These are phyloP conservation scores for Ophiognomonia clavigignenti-juglandacearum DNA, from an alignment of 2,329 filamentous ascomycete genomes.

Conservation along the genomic window DNA sequence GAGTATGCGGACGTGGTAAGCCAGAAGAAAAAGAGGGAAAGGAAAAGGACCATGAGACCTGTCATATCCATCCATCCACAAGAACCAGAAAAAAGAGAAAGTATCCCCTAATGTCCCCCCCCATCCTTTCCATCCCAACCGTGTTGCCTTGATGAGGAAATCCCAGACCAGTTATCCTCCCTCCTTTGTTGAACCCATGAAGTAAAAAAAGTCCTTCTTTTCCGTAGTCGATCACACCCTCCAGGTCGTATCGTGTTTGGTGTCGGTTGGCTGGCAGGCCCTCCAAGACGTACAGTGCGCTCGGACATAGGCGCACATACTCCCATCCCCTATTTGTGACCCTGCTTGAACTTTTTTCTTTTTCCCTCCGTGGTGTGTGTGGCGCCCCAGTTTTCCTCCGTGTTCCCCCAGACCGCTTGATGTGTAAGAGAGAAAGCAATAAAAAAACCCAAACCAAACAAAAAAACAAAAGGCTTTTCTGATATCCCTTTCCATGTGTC, in stretches of 20 bases:
- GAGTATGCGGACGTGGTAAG: too few relatives aligned
- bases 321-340: too few relatives aligned
- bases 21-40: too few relatives aligned
- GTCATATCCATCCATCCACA: conserved; percentile 11
- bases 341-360: too few relatives aligned
- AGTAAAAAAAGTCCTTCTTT: not conserved
- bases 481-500: too few relatives aligned
- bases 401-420: too few relatives aligned
- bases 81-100: not conserved
- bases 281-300: not conserved
- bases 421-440: too few relatives aligned
- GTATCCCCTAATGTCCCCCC: not conserved
- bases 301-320: too few relatives aligned
- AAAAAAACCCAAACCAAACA: not conserved
- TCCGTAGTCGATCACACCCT: not conserved
- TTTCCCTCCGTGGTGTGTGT: too few relatives aligned
- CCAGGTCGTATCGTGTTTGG: not conserved
- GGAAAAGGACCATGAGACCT: conserved; percentile 15
- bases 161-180: not conserved
- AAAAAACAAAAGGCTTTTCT: not conserved
- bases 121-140: not conserved
- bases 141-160: not conserved
- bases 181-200: not conserved
- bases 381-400: too few relatives aligned
- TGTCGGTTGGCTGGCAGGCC: not conserved